Evolutionary conservation across 2,329 filamentous ascomycete genomes (phyloP).

Genomic region (Claviceps sp.): DNA sequence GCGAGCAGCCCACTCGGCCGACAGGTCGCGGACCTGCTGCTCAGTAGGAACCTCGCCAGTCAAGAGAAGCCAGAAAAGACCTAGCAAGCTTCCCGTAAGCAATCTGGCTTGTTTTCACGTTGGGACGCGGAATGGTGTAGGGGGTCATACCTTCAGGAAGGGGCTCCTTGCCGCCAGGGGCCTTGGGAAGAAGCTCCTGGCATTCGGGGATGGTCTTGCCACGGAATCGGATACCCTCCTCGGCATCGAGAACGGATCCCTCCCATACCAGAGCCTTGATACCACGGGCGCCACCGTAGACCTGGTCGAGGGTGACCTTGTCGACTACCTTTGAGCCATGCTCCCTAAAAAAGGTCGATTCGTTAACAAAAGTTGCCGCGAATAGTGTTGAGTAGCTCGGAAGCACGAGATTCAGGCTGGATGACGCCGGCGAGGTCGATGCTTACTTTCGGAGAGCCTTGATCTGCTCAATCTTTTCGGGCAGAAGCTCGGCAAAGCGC

Average conservation of each 20-base stretch:
- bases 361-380: conserved; percentile 14
- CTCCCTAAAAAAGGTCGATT: conserved; percentile 45
- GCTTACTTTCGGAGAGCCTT: conserved; percentile 92
- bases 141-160: conserved; percentile 66
- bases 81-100: conserved; percentile 22
- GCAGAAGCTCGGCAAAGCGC: conserved; percentile 90
- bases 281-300: conserved; percentile 96
- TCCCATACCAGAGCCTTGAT: conserved; percentile 99
- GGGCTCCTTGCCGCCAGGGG: conserved; percentile 90
- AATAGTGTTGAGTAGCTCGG: background rate
- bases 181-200: conserved; percentile 94
- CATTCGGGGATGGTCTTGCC: conserved; percentile 99
- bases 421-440: background rate
- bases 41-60: conserved; percentile 95
- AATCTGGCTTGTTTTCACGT: background rate
- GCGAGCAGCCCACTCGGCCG: conserved; percentile 96
- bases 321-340: conserved; percentile 90
- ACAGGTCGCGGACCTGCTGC: conserved; percentile 96
- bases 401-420: background rate
- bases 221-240: conserved; percentile 99
- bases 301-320: conserved; percentile 97
- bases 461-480: conserved; percentile 96
- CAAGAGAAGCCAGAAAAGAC: conserved; percentile 99
- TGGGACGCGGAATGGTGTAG: background rate
- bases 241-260: conserved; percentile 91